Evolutionary conservation across 768 basidiomycete genomes (phyloP).

Genomic region (Hypholoma sublateritium): DNA sequence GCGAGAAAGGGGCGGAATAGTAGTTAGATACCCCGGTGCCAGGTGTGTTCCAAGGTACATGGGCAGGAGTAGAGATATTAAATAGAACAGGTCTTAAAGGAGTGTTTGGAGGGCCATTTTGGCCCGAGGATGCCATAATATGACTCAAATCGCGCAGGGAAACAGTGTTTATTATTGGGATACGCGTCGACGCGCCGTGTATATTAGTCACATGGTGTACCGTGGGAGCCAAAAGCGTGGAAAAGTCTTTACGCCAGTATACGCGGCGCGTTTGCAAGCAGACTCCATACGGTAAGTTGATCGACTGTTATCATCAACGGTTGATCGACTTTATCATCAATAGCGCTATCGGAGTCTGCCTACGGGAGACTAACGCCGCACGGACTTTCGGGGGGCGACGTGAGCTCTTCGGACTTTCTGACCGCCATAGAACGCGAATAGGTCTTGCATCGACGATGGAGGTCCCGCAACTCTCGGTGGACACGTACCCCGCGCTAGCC

Average conservation of each 20-base stretch:
- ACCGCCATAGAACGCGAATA: too few species aligned
- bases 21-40: background rate
- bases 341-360: too few species aligned
- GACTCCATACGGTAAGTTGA: too few species aligned
- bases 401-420: too few species aligned
- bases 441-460: background rate
- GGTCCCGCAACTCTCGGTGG: too few species aligned
- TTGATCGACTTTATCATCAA: too few species aligned
- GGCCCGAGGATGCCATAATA: background rate
- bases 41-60: background rate
- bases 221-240: constrained; percentile 3
- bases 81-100: background rate
- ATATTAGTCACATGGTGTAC: constrained; percentile 3
- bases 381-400: too few species aligned
- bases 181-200: background rate
- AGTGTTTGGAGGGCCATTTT: background rate
- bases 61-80: background rate
- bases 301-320: too few species aligned
- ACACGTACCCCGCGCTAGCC: too few species aligned
- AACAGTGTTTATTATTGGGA: background rate
- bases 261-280: constrained; percentile 5
- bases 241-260: constrained; percentile 5
- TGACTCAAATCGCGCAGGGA: background rate
- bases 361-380: too few species aligned
- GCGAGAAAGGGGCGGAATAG: too few species aligned